Evolutionary conservation across 2,329 filamentous ascomycete genomes (phyloP), one percentile per base, ranked within the genome.

Genomic region (Nemania sp.): DNA sequence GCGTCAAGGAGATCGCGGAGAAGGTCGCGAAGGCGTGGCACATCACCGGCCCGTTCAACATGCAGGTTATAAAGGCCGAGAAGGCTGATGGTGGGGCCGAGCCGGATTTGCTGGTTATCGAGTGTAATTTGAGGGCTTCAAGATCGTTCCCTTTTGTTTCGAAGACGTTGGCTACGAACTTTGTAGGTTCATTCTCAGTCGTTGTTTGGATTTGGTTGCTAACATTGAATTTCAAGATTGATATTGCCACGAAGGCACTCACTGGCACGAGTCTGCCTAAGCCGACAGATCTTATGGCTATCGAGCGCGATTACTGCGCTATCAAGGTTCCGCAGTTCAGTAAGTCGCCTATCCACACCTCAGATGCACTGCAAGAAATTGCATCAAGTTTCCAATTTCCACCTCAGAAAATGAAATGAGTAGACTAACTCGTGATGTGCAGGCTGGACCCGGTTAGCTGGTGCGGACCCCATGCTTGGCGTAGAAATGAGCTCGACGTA

Each of bases 21-120:
- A 97, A 96, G 83, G 92, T 99, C 47, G 94, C 94, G 62, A 89
- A 94, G 76, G 94, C 94, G 42, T 97, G 93, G 91, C 91, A 83
- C 69, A 97, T 97, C 73, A 97, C 91, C 17, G 94, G 94, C 50
- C 94, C 94, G 54, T 99, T 97, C 85, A 99, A 99, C 82, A 97
- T 99, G 93, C 94, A 99, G 72, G 96, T 99, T 75, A 97, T 99
- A 82, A 96, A 96, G 79, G 91, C 89, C 30, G 81, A 90, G 11
- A 79, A 88, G 67, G 84, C 88, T 26, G 86, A 90, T 54, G 89
- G 89, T 53, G n/a, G n/a, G n/a, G 87, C 86, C 51, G 82, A 88
- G 68, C 84, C 89, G 28, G 80, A 83, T 23, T 83, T 97, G 62
- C 97, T 97, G 81, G 93, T 97, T 68, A 97, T 97, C 60, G 93